phyloP scores from a whole-genome alignment of 1,284 basidiomycete genomes.

The Takashimella koratensis region DNA sequence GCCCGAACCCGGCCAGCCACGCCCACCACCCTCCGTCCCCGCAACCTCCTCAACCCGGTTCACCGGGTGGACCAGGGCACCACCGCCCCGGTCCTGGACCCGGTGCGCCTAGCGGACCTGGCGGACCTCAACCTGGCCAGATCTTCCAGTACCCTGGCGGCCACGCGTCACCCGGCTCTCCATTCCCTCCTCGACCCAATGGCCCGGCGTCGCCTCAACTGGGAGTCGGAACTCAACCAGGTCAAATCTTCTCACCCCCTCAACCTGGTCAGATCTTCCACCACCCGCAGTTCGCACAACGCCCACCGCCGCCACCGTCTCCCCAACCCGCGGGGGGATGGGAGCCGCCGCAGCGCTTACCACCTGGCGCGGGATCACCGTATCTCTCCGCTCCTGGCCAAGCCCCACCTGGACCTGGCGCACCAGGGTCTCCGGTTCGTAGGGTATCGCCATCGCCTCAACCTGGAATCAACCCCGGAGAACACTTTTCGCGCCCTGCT shows the following conservation, averaged over 20 bases:
- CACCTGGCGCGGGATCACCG: slow-evolving; percentile 10
- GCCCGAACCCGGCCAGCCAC: not conserved
- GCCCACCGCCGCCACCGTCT: slow-evolving; percentile 14
- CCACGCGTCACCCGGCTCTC: slow-evolving; percentile 4
- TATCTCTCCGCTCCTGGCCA: not conserved
- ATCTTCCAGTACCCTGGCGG: slow-evolving; percentile 44
- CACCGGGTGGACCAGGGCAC: not conserved
- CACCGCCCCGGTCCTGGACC: slow-evolving; percentile 1
- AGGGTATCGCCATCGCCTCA: not conserved
- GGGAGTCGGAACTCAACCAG: slow-evolving; percentile 23
- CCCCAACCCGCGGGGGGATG: slow-evolving; percentile 4
- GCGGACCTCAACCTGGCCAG: slow-evolving; percentile 46
- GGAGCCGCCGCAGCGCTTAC: slow-evolving; percentile 24
- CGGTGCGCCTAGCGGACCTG: slow-evolving; percentile 9
- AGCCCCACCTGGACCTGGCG: slow-evolving; percentile 1
- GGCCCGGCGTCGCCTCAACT: not conserved
- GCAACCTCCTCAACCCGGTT: slow-evolving; percentile 1
- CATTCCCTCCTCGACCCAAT: slow-evolving; percentile 1
- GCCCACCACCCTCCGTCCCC: slow-evolving; percentile 3
- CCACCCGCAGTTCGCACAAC: slow-evolving; percentile 25
- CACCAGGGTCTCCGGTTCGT: not conserved
- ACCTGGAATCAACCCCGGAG: not conserved
- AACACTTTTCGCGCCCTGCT: not conserved
- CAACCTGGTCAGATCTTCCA: slow-evolving; percentile 40
- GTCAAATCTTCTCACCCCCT: slow-evolving; percentile 27